Base-by-base conservation (phyloP, 106 monocot species). In the Dendrobium officinale region DNA sequence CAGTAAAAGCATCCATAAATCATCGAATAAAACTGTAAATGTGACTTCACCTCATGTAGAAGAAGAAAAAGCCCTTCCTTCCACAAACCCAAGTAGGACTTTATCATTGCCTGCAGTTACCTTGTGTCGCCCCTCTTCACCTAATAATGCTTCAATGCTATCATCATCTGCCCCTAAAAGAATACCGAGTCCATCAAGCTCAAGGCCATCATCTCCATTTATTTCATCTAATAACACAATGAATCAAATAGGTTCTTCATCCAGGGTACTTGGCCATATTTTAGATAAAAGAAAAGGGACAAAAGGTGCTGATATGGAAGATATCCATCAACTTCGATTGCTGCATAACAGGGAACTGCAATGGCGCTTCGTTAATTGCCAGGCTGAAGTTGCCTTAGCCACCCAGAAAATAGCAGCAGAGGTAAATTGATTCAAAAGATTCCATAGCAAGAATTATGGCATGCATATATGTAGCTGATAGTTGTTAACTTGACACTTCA, bases 301-400 rank as follows among this genome's bases (percentile, higher is more conserved):
- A 77, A 87, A 84, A 75, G 83, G 78, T 47, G 73, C 80, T 64
- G 81, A 86, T 20, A 54, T 83, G 19, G 90, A 92, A 77, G 85
- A 88, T 77, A 84, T 42, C 31, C 87, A 90, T 81, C 89, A 88
- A 27, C 68, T 92, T 42, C 54, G 88, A 27, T 27, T 99, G 70
- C 80, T 91, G 55, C 72, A 93, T 67, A 95, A 87, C 79, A 87
- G 86, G 77, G 84, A 80, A 70, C 49, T 93, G 85, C 99, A 95
- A 51, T 99, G 99, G 99, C 86, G 80, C 67, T 91, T 91, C 66
- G 80, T 91, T 31, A 99, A 95, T 88, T 89, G 91, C 22, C 82
- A 67, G 78, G 87, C 86, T 54, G 88, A 88, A 70, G 85, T 81
- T 61, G 77, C 84, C 31, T 80, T 83, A 58, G 70, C 73, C 22